Evolutionary conservation across 2,329 filamentous ascomycete species (phyloP), one percentile per base, ranked within the genome.

Genomic region (Cercospora sp.): DNA sequence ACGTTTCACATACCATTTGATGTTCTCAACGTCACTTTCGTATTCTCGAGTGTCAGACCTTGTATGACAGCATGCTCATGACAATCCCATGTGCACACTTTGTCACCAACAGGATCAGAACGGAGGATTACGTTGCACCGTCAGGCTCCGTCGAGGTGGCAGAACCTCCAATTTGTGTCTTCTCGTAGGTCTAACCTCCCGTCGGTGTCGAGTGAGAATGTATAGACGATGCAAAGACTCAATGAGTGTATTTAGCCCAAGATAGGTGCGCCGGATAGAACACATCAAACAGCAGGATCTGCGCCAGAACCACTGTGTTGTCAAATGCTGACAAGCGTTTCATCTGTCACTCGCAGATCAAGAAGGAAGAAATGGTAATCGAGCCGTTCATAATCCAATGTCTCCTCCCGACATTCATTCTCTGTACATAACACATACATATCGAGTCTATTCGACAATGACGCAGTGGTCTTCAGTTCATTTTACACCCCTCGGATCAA

Each of bases 371-470:
- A 21, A 6, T 28, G 2, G 6, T 3, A 13, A 55, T 3, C 2
- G 21, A 8, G 6, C 1, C 49, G 12, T 13, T 43, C 16, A 9
- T 55, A 12, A 2, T 55, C 30, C 5, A 6, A 55, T 55, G 2
- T 28, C 21, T 55, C 3, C 8, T 55, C 6, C 2, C 13, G 49
- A 28, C 49, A 9, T 55, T 28, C 5, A 55, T 30, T 26, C 3
- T 4, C 49, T 55, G 49, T 55, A 55, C 49, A n/a, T n/a, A n/a
- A n/a, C n/a, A n/a, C n/a, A 30, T 55, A 55, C 49, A 55, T 55
- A n/a, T 55, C 49, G 24, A 55, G 49, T 55, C 21, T 55, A 13
- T 55, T 16, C 12, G 49, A 55, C 13, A 55, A 12, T n/a, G 13
- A 24, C 21, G 16, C 49, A 28, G 49, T 8, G 24, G 12, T 9